Evolutionary conservation across 176 grass and related monocot species (phyloP), one percentile per base, ranked within the genome.

Genomic region (Avena insularis): DNA sequence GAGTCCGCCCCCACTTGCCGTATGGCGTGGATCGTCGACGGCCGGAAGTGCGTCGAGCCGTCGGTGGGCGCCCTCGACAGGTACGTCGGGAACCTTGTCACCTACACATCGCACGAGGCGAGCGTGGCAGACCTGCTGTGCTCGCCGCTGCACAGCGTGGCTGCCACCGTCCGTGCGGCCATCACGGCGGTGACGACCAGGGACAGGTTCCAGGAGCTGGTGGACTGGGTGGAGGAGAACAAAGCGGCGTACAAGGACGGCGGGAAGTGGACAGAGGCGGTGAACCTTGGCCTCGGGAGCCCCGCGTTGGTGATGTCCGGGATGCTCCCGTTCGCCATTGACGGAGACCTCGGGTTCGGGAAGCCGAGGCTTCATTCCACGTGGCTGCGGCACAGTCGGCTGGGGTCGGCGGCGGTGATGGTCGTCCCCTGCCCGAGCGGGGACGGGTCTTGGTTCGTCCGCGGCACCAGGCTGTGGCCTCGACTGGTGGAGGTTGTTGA

Each of bases 261-360:
- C 9, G 94, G 92, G 25, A 96, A 93, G 90, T 93, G 94, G 92
- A 93, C 90, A 31, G 88, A 97, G 89, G 81, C 54, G 19, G 87
- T 97, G 75, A 89, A 90, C 9, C 55, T 96, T 1, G 94, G 94
- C 27, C 75, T 94, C 21, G 94, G 94, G 8, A 83, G 90, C 33
- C 94, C 92, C 25, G 78, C 89, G 48, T 25, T 93, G 9, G 65
- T 94, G 9, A 85, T 97, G 20, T 89, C 85, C 0, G 86, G 82
- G 2, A 80, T 97, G 53, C 71, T 85, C 3, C 45, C 92, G 6
- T 93, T 93, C 75, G 29, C 35, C 51, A 72, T 92, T 43, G 88
- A 97, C 57, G 73, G 87, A 16, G 86, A 94, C 85, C 35, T 94
- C 3, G 92, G 94, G 51, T 92, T 97, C 40, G 90, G 94, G 12